phyloP scores from a whole-genome alignment of 345 rosid species.

The Hypericum androsaemum region DNA sequence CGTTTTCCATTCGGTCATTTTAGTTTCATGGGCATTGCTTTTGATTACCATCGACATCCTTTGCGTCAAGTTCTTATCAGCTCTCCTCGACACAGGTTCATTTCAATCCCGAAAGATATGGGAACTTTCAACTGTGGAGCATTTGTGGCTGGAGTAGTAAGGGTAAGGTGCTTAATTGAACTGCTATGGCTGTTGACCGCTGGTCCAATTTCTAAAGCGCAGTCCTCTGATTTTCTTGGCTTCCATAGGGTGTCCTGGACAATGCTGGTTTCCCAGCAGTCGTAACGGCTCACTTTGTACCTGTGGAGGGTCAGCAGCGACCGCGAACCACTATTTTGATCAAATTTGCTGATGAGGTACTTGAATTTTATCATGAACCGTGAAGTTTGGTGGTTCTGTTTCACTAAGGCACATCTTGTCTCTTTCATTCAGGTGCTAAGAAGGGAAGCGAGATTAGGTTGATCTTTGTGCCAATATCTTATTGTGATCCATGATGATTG shows the following conservation, averaged over 20 bases:
- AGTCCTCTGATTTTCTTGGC: not conserved
- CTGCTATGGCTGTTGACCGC: constrained; percentile 7
- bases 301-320: constrained; percentile 93
- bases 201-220: constrained; percentile 10
- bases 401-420: too few relatives aligned
- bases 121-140: constrained; percentile 99
- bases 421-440: constrained; percentile 43
- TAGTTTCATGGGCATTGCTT: not conserved
- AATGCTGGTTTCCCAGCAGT: constrained; percentile 91
- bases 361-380: not conserved
- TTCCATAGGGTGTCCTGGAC: constrained; percentile 78
- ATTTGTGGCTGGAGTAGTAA: constrained; percentile 95
- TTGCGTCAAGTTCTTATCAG: not conserved
- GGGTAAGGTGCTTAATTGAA: constrained; percentile 34
- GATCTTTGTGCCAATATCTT: too few relatives aligned
- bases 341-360: constrained; percentile 94
- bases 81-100: constrained; percentile 42
- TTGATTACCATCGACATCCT: not conserved
- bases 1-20: not conserved
- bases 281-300: constrained; percentile 99
- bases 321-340: constrained; percentile 92
- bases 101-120: constrained; percentile 96
- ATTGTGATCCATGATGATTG: too few relatives aligned
- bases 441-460: constrained; percentile 74
- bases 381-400: too few relatives aligned